Evolutionary conservation across 148 eudicot species (phyloP).

Genomic region (Silene latifolia): DNA sequence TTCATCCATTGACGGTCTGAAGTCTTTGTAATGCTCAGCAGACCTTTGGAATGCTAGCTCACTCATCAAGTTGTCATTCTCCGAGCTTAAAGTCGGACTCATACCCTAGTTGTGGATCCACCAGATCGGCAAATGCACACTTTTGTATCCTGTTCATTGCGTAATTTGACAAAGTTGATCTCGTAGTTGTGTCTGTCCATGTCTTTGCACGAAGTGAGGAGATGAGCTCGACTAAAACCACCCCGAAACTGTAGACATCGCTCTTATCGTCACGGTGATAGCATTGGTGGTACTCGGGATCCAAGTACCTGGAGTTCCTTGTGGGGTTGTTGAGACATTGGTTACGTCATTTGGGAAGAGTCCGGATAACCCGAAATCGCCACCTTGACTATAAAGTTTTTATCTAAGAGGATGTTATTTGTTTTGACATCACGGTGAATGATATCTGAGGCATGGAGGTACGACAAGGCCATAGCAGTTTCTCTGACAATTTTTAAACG

Average conservation of each 20-base stretch:
- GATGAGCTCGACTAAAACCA: constrained; percentile 53
- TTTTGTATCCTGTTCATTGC: constrained; percentile 42
- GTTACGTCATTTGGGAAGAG: constrained; percentile 45
- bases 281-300: constrained; percentile 48
- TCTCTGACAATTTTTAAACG: constrained; percentile 53
- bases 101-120: constrained; percentile 41
- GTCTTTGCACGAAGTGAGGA: constrained; percentile 54
- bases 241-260: constrained; percentile 66
- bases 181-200: constrained; percentile 37
- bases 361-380: constrained; percentile 72
- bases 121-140: constrained; percentile 31
- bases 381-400: constrained; percentile 47
- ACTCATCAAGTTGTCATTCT: constrained; percentile 39
- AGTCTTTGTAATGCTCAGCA: constrained; percentile 42
- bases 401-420: constrained; percentile 34
- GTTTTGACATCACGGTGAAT: constrained; percentile 45
- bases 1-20: constrained; percentile 55
- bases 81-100: constrained; percentile 27
- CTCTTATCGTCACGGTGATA: constrained; percentile 58
- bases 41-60: constrained; percentile 51
- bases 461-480: constrained; percentile 50
- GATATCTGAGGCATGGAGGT: constrained; percentile 50
- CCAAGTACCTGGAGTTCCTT: constrained; percentile 38
- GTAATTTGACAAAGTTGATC: constrained; percentile 45
- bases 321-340: constrained; percentile 62